Evolutionary conservation across 164 flowering plant genomes (phyloP), one percentile per base, ranked within the genome.

Genomic region (Vitis labrusca): DNA sequence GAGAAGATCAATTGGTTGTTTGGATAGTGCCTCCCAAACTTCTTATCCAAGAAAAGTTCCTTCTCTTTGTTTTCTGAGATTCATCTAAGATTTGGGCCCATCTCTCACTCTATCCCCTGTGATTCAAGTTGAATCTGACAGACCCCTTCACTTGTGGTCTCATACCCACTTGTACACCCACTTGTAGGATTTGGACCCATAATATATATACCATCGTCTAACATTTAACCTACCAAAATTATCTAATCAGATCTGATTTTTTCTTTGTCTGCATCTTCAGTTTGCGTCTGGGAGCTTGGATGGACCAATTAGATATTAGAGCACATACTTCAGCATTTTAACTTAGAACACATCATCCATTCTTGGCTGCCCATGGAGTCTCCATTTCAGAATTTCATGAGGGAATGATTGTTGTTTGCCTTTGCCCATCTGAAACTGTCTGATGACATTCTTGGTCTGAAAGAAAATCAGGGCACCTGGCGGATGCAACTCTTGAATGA

Each of bases 201-300:
- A 30, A 66, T 14, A 7, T 30, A 12, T 50, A 19, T 23, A 50
- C 14, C 14, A 16, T 37, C 6, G 4, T 30, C 5, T 13, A 3
- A 29, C 12, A 23, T 15, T 4, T 16, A 15, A 66, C 19, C 10
- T 53, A 53, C 17, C 44, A 17, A 23, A 12, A 13, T 23, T 14
- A 9, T 48, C 47, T 23, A 4, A 14, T 10, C 59, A 1, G 17
- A 50, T 62, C 44, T 23, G 27, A 23, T 23, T 23, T 23, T 23
- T 19, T 51, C 23, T 16, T 10, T 72, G 2, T 63, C 47, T 64
- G 29, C 15, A 9, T 70, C 76, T 78, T 64, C 94, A 95, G 96
- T 94, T 94, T 85, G 99, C 97, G n/a, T 84, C 96, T 19, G 99
- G 99, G 73, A 94, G 86, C 81, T 80, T 92, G 82, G 93, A 91